Evolutionary conservation across 2,329 filamentous ascomycete species (phyloP), one percentile per base, ranked within the genome.

Genomic region (Xylaria sp.): DNA sequence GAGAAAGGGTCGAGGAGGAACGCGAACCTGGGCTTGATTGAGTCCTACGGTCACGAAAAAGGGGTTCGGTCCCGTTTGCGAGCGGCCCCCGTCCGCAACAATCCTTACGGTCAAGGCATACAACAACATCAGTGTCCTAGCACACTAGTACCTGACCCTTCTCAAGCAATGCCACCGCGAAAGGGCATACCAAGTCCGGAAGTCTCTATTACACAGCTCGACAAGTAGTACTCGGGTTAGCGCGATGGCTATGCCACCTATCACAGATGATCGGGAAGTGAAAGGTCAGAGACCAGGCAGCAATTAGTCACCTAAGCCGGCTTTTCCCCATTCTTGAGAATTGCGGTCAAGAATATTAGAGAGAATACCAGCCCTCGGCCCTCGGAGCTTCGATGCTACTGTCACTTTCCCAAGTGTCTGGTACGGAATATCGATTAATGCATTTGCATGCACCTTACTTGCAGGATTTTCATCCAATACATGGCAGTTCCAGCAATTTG

Each of bases 401-500:
- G 12, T 43, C 64, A 45, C 32, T 46, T 28, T 68, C 45, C 57
- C 67, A 55, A 23, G 56, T 13, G 7, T 20, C 52, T 12, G 60
- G 56, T 20, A 48, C 25, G 18, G 32, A 30, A 32, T 20, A 25
- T 53, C 20, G 45, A 43, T 18, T 41, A 28, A 23, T 43, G 20
- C 53, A 15, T 34, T 61, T 15, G 43, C 59, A 63, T 59, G 67
- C 56, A 34, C 30, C 18, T 15, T 32, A 45, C 39, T n/a, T 30
- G 23, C 55, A 57, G 52, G 13, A 28, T 50, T 15, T 34, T 20
- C 10, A 28, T 28, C 48, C 50, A 32, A 50, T 34, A 36, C 63
- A 59, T 25, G 56, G 56, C 28, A n/a, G 20, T 63, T 56, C 60
- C 67, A 63, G 43, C 34, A 32, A 20, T 46, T 64, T 52, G 56